phyloP scores from a whole-genome alignment of 768 basidiomycete genomes.

The Leucocoprinus birnbaumii region DNA sequence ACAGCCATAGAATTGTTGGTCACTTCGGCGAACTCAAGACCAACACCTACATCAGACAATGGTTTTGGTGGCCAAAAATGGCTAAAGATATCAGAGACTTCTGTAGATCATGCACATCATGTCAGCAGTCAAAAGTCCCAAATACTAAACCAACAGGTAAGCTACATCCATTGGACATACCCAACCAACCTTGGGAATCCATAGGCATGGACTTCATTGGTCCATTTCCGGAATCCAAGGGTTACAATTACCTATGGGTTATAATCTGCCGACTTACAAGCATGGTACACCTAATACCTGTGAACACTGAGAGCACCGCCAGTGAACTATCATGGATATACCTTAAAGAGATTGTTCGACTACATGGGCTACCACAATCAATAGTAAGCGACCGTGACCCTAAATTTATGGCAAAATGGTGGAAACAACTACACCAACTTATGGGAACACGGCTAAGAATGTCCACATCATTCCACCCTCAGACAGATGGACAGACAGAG shows the following conservation, averaged over 20 bases:
- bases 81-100: conserved; percentile 18
- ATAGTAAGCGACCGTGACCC: conserved; percentile 31
- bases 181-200: conserved; percentile 28
- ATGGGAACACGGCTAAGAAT: conserved; percentile 28
- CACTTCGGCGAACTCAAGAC: conserved; percentile 28
- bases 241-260: conserved; percentile 27
- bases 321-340: conserved; percentile 28
- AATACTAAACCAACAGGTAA: conserved; percentile 22
- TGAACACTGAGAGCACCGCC: conserved; percentile 20
- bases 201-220: conserved; percentile 40
- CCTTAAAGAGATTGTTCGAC: conserved; percentile 21
- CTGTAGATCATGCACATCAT: conserved; percentile 20
- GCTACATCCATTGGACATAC: conserved; percentile 26
- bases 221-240: conserved; percentile 25
- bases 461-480: conserved; percentile 38
- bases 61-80: conserved; percentile 31
- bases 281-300: conserved; percentile 31
- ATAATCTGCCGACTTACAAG: conserved; percentile 25
- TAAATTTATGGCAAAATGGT: conserved; percentile 34
- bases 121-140: conserved; percentile 19
- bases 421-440: conserved; percentile 22
- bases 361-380: conserved; percentile 26
- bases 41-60: conserved; percentile 24
- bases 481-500: conserved; percentile 33
- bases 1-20: conserved; percentile 28